These are phyloP conservation scores for Backusella psychrophila DNA, from an alignment of 192 early-diverging fungal genomes.

Conservation along the genomic window DNA sequence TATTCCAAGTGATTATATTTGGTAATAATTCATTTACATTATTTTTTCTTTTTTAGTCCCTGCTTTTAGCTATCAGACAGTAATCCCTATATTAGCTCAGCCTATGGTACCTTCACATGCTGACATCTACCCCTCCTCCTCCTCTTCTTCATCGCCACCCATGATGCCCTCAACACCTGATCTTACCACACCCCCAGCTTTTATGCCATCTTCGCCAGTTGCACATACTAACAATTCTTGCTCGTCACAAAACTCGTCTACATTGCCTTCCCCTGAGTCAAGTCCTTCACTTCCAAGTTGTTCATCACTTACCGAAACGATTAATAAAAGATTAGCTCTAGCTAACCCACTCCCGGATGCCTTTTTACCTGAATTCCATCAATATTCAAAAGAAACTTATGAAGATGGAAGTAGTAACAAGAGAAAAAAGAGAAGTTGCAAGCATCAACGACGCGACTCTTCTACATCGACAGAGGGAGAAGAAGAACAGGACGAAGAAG, in stretches of 20 bases:
- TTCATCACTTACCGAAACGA: slow-evolving; percentile 18
- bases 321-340: slow-evolving; percentile 16
- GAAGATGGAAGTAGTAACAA: slow-evolving; percentile 18
- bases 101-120: slow-evolving; percentile 8
- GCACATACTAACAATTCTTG: background rate
- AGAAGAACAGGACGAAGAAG: background rate
- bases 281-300: background rate
- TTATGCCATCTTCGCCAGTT: background rate
- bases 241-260: background rate
- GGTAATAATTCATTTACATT: background rate
- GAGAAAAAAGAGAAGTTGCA: slow-evolving; percentile 20
- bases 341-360: slow-evolving; percentile 28
- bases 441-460: background rate
- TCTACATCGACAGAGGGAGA: background rate
- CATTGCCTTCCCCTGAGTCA: background rate
- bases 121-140: slow-evolving; percentile 1
- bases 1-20: background rate
- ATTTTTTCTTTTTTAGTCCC: background rate
- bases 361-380: slow-evolving; percentile 35
- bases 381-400: slow-evolving; percentile 37
- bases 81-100: background rate
- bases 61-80: background rate
- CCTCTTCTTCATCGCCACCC: background rate
- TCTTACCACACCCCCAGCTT: background rate
- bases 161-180: background rate